A percentile compares a stretch with the other conserved stretches of the same genome.
phyloP scores from a whole-genome alignment of 805 yeast species.

The Metschnikowia drakensbergensis region DNA sequence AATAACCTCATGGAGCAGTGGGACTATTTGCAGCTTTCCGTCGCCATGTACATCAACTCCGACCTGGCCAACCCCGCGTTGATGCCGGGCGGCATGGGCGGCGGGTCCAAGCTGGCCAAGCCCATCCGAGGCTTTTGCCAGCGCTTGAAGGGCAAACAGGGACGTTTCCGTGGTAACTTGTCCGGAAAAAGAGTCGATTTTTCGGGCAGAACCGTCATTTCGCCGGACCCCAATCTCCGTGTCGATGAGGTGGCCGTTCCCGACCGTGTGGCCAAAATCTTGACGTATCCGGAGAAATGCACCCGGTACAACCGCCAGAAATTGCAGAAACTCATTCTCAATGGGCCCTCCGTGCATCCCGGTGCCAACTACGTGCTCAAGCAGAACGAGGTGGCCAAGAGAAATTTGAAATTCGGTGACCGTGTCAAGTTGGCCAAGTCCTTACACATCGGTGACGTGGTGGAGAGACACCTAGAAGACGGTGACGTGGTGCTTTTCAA shows the following conservation, averaged over 20 bases:
- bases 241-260: constrained; percentile 99
- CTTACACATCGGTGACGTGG: constrained; percentile 83
- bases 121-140: constrained; percentile 96
- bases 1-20: constrained; percentile 97
- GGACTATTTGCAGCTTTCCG: constrained; percentile 93
- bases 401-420: constrained; percentile 88
- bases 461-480: constrained; percentile 95
- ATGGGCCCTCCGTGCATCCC: constrained; percentile 88
- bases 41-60: constrained; percentile 96
- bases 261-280: constrained; percentile 89
- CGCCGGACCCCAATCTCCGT: constrained; percentile 94
- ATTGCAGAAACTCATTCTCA: constrained; percentile 65
- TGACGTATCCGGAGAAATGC: constrained; percentile 94
- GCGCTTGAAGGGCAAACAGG: constrained; percentile 96
- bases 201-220: constrained; percentile 96
- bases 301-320: constrained; percentile 82
- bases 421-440: constrained; percentile 70
- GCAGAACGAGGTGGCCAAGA: constrained; percentile 77
- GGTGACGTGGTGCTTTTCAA: constrained; percentile 95
- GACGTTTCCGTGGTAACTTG: constrained; percentile 95
- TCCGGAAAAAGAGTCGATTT: constrained; percentile 99
- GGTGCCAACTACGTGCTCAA: constrained; percentile 93
- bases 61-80: constrained; percentile 84
- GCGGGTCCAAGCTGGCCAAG: constrained; percentile 50
- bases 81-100: constrained; percentile 64